Base-by-base conservation (phyloP, 768 basidiomycete genomes). In the Hygrophorus pudorinus region DNA sequence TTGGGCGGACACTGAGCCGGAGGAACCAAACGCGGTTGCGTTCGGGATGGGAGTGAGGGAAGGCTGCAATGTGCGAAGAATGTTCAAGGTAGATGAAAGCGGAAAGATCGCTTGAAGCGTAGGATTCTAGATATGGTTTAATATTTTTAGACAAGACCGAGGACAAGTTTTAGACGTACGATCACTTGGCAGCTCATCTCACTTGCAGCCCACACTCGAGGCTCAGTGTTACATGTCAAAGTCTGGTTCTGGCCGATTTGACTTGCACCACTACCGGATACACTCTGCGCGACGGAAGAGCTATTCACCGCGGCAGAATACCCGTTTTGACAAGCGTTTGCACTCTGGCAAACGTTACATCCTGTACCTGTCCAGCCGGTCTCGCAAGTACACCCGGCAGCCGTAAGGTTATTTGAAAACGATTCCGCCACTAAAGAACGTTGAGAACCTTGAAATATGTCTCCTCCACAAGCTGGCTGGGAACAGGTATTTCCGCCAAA, bases 161-260 rank as follows among this genome's bases (percentile, higher is more conserved):
- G 5, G n/a, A 24, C n/a, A 14, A n/a, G 17, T 28, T 29, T 8
- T 12, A n/a, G 2, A 73, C 82, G 44, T 62, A 90, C 90, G 45
- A 76, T 68, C 10, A 94, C 90, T 44, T 71, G 65, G 63, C 93
- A 97, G 50, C 85, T 86, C 71, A 93, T 78, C 58, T 91, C 79
- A 3, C 87, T 75, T 2, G 83, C 72, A 1, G 90, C 80, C 53
- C 73, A 94, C 7, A 92, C 85, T 38, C 69, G 67, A 0, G 89
- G 72, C 6, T 70, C 52, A 9, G 73, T 73, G 53, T 79, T 89
- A 64, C 91, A 94, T 2, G 76, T 71, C 50, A 93, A 56, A 2
- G 81, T 81, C n/a, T 71, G 60, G 49, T 91, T 86, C 32, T 70
- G 58, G 5, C 66, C 65, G 42, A 54, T n/a, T n/a, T n/a, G n/a